A percentile compares a stretch with the other conserved stretches of the same genome.
Conservation (phyloP, 129 eudicot species). For the Helianthus tuberosus region DNA sequence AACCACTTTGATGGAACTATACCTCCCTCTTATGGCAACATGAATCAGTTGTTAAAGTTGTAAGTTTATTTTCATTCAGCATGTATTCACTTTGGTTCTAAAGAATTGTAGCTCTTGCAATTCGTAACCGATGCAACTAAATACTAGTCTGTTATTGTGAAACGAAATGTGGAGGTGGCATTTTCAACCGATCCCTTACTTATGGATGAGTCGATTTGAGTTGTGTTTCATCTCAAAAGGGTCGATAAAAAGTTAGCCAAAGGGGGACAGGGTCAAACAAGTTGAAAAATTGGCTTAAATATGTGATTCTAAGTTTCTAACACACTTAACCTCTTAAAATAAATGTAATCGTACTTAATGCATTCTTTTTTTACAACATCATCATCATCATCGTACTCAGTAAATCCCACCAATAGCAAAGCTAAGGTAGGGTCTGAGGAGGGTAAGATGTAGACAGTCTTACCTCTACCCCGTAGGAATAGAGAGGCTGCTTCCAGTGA, state of each 20-base stretch:
- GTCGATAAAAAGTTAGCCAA: not conserved
- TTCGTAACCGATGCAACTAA: conserved; percentile 10
- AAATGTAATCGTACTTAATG: too few species aligned
- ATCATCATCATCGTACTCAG: too few species aligned
- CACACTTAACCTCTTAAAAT: not conserved
- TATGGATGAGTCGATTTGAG: not conserved
- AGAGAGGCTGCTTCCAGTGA: too few species aligned
- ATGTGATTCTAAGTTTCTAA: not conserved
- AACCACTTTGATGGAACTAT: conserved; percentile 72
- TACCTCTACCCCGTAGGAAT: too few species aligned
- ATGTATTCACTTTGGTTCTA: not conserved
- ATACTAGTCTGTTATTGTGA: conserved; percentile 11
- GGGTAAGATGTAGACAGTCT: too few species aligned
- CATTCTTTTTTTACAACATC: too few species aligned
- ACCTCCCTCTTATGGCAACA: conserved; percentile 72
- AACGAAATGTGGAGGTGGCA: not conserved
- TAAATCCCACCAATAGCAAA: too few species aligned
- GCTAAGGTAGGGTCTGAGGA: too few species aligned
- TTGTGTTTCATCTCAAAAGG: not conserved
- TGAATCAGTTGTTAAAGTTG: conserved; percentile 70
- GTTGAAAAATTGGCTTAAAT: not conserved
- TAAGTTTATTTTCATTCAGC: conserved; percentile 46
- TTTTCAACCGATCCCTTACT: not conserved
- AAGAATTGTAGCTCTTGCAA: not conserved
- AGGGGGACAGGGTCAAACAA: not conserved